Evolutionary conservation across 805 yeast species (phyloP), one percentile per base, ranked within the genome.

Genomic region (Metschnikowia noctiluminum): DNA sequence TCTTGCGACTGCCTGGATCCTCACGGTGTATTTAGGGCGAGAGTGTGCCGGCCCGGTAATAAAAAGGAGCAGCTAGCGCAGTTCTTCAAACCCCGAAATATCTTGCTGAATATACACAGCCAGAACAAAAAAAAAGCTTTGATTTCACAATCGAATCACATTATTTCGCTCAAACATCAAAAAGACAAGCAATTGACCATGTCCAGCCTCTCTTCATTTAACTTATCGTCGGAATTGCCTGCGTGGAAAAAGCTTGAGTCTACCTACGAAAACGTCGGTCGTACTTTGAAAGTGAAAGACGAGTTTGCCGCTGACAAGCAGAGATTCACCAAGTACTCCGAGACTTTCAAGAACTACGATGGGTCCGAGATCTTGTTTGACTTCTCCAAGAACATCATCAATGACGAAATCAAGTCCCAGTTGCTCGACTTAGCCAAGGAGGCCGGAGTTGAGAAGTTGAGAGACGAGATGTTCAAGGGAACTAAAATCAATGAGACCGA

Each of bases 401-500:
- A 90, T 68, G 96, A 90, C 58, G 89, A 89, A 64, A 81, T 92
- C 64, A 70, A 89, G 59, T 59, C 71, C 32, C 69, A 81, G 46
- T 81, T 94, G 67, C 54, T 89, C 55, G 77, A 81, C 62, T 81
- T 94, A 64, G 98, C 98, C 60, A 81, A 84, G 67, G 96, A 94
- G 72, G 91, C 97, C 58, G 80, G 84, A 46, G 91, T 94, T 60
- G 94, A 89, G 69, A 66, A 77, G 51, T 82, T 94, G 67, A 84
- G 98, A 70, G 95, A 92, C 63, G 88, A 79, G 48, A 84, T 94
- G 90, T 94, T 94, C 66, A 80, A 79, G 30, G 99, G 99, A 69
- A 87, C 83, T 52, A 90, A 89, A 74, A 90, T 94, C 79, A 94
- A 94, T 80, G 81, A 81, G 74, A 94, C 99, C 53, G 99, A 94